Conservation (phyloP, 768 basidiomycete species). For the Baorangia bicolor region DNA sequence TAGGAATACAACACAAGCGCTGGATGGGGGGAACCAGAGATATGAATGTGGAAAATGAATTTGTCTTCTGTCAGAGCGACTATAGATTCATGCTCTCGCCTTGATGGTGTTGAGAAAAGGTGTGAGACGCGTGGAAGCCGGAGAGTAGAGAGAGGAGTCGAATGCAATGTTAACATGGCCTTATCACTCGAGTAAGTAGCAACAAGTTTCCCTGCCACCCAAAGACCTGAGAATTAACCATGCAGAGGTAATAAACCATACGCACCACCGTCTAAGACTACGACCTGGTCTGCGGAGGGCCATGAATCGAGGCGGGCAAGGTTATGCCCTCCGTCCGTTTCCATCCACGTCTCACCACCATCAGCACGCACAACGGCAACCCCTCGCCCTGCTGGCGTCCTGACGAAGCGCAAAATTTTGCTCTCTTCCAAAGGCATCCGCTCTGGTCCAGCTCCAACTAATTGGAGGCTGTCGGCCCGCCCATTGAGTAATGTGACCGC, state of each 20-base stretch:
- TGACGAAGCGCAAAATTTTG: slow-evolving; percentile 59
- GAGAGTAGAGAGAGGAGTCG: slow-evolving; percentile 41
- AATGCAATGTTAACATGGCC: slow-evolving; percentile 52
- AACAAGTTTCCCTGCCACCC: slow-evolving; percentile 46
- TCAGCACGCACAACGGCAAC: slow-evolving; percentile 61
- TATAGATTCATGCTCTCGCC: slow-evolving; percentile 51
- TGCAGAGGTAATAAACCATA: neutral
- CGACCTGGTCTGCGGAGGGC: slow-evolving; percentile 59
- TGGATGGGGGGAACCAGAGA: slow-evolving; percentile 34
- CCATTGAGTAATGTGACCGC: slow-evolving; percentile 63
- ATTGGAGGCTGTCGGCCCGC: slow-evolving; percentile 49
- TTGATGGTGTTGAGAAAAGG: slow-evolving; percentile 66
- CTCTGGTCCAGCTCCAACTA: slow-evolving; percentile 41
- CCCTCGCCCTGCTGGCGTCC: slow-evolving; percentile 78
- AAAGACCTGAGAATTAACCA: slow-evolving; percentile 8
- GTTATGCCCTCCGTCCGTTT: slow-evolving; percentile 46
- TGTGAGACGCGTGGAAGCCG: slow-evolving; percentile 52
- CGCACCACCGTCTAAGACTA: slow-evolving; percentile 68
- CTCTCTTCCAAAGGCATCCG: slow-evolving; percentile 47
- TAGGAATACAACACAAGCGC: slow-evolving; percentile 48
- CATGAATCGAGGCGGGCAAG: slow-evolving; percentile 52
- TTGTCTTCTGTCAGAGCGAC: slow-evolving; percentile 65
- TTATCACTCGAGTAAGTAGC: slow-evolving; percentile 57
- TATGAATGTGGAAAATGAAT: slow-evolving; percentile 56
- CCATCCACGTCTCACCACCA: slow-evolving; percentile 66